Conservation (phyloP, 495 filamentous ascomycete species). For the Penicillium atrosanguineum region DNA sequence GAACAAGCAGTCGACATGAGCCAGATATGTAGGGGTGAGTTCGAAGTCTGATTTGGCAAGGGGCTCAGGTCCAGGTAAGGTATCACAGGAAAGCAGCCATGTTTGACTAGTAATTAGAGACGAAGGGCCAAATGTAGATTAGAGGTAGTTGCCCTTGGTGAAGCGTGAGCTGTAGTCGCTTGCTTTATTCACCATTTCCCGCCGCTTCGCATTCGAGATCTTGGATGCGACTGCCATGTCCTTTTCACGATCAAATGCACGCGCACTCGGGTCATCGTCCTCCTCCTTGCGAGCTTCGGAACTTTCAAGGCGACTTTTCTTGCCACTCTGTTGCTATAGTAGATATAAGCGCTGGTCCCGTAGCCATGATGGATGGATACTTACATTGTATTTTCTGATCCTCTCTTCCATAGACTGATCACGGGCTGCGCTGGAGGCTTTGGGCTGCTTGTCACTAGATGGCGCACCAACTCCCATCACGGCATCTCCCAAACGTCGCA, state of each 20-base stretch:
- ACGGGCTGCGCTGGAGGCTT: conserved; percentile 5
- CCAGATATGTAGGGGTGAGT: background rate
- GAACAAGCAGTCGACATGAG: background rate
- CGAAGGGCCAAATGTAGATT: background rate
- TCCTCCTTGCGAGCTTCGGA: conserved; percentile 64
- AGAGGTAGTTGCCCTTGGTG: conserved; percentile 64
- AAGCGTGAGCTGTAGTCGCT: conserved; percentile 83
- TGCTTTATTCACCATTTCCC: conserved; percentile 76
- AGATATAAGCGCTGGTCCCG: background rate
- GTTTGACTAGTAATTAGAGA: background rate
- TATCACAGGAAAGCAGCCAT: background rate
- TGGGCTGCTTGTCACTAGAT: conserved; percentile 1
- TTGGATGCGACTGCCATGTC: conserved; percentile 78
- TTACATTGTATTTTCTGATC: conserved; percentile 60
- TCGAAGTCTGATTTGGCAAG: background rate
- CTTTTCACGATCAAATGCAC: conserved; percentile 91
- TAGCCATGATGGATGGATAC: background rate
- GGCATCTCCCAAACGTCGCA: conserved; percentile 74
- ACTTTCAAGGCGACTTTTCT: conserved; percentile 62
- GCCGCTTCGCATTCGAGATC: conserved; percentile 70
- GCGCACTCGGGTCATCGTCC: conserved; percentile 87
- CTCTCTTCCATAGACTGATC: conserved; percentile 40
- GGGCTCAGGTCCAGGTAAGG: background rate
- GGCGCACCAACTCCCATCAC: conserved; percentile 66
- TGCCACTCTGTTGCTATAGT: conserved; percentile 56